A percentile compares a stretch with the other conserved stretches of the same genome.
Evolutionary conservation across 2,329 filamentous ascomycete genomes (phyloP).

Genomic region (Epichloe scottii): DNA sequence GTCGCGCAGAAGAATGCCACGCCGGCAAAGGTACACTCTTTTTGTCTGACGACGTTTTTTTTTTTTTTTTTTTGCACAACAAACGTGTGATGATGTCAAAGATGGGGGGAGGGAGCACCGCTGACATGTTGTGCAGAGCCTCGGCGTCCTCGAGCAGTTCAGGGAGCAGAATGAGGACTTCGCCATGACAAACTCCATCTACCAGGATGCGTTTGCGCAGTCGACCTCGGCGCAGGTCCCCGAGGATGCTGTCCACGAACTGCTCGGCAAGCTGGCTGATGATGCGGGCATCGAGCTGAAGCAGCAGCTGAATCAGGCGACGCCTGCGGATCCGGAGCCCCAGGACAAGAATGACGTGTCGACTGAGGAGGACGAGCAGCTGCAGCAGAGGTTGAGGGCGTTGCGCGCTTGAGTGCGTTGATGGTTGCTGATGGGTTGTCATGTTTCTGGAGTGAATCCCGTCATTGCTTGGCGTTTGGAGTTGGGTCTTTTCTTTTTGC

Average conservation of each 20-base stretch:
- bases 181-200: conserved; percentile 57
- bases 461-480: conserved; percentile 8
- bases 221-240: conserved; percentile 62
- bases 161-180: conserved; percentile 51
- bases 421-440: background rate
- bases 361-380: conserved; percentile 65
- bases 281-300: conserved; percentile 76
- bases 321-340: conserved; percentile 45
- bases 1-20: conserved; percentile 46
- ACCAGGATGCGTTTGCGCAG: conserved; percentile 73
- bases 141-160: conserved; percentile 48
- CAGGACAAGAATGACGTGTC: conserved; percentile 49
- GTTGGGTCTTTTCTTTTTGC: background rate
- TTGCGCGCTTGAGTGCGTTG: conserved; percentile 28
- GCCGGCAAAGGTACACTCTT: conserved; percentile 36
- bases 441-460: background rate
- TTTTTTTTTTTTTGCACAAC: too few relatives aligned
- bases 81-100: too few relatives aligned
- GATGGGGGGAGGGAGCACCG: too few relatives aligned
- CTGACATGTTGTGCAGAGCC: conserved; percentile 26
- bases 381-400: conserved; percentile 48
- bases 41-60: background rate
- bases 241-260: conserved; percentile 74
- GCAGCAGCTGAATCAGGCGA: conserved; percentile 54
- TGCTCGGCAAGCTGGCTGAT: conserved; percentile 77